A percentile compares a stretch with the other conserved stretches of the same genome.
Evolutionary conservation across 345 rosid species (phyloP).

Genomic region (Conringia planisiliqua): DNA sequence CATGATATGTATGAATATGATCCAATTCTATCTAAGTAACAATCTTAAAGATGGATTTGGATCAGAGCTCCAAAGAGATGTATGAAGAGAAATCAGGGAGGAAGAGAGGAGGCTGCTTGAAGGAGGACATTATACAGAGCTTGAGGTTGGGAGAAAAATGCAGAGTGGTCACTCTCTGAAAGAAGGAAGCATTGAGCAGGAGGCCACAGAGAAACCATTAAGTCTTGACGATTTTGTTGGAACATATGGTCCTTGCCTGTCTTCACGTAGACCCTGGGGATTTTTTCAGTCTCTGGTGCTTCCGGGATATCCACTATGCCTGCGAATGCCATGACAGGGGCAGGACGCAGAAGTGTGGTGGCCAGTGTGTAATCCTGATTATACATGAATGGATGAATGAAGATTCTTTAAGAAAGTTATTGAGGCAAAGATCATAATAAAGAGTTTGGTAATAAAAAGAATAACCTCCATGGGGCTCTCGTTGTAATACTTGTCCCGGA

Average conservation of each 20-base stretch:
- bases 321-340: conserved; percentile 34
- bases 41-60: neutral
- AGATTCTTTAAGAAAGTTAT: neutral
- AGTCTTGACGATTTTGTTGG: conserved; percentile 20
- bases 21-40: neutral
- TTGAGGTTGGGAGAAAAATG: conserved; percentile 39
- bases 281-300: conserved; percentile 27
- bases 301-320: conserved; percentile 18
- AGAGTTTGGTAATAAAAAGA: neutral
- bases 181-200: conserved; percentile 30
- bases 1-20: conserved; percentile 16
- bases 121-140: conserved; percentile 26
- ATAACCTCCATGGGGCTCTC: conserved; percentile 40
- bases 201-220: conserved; percentile 37
- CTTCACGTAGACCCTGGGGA: conserved; percentile 39
- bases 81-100: neutral
- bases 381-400: neutral
- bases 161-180: conserved; percentile 39
- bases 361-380: conserved; percentile 35
- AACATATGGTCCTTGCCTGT: conserved; percentile 33
- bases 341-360: conserved; percentile 35
- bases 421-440: neutral
- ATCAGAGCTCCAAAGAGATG: neutral
- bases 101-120: conserved; percentile 28
- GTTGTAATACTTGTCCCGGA: conserved; percentile 27